A percentile compares a stretch with the other conserved stretches of the same genome.
These are phyloP conservation scores for Panicum hallii DNA, from an alignment of 202 grass and related monocot species.

Conservation along the genomic window DNA sequence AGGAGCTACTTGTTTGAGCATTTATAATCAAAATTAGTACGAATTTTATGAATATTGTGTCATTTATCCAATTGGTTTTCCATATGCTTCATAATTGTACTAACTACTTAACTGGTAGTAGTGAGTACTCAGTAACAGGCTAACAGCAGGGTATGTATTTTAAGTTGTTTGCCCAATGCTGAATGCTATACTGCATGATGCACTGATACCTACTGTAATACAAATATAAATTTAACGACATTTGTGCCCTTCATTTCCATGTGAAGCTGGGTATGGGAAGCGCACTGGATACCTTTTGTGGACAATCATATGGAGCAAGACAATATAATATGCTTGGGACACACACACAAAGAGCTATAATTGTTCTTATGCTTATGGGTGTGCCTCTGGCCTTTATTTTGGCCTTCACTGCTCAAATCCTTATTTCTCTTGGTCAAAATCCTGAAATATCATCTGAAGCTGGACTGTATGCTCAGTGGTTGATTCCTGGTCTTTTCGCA, in stretches of 20 bases:
- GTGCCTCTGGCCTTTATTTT: conserved; percentile 71
- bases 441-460: conserved; percentile 83
- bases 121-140: not conserved
- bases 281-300: conserved; percentile 77
- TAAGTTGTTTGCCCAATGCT: not conserved
- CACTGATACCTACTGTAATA: not conserved
- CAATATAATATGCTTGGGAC: conserved; percentile 71
- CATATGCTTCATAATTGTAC: not conserved
- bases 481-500: conserved; percentile 87
- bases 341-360: conserved; percentile 74
- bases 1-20: not conserved
- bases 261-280: conserved; percentile 85
- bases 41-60: not conserved
- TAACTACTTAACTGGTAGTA: not conserved
- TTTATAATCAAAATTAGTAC: not conserved
- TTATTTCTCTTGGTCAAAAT: conserved; percentile 69
- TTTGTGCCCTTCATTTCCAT: conserved; percentile 34
- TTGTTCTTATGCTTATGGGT: conserved; percentile 64
- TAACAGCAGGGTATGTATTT: not conserved
- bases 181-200: not conserved
- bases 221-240: conserved; percentile 10
- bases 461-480: conserved; percentile 65
- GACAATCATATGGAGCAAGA: conserved; percentile 79
- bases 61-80: not conserved
- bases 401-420: conserved; percentile 69